Evolutionary conservation across 1,284 basidiomycete species (phyloP).

Genomic region (Cutaneotrichosporon sp.): DNA sequence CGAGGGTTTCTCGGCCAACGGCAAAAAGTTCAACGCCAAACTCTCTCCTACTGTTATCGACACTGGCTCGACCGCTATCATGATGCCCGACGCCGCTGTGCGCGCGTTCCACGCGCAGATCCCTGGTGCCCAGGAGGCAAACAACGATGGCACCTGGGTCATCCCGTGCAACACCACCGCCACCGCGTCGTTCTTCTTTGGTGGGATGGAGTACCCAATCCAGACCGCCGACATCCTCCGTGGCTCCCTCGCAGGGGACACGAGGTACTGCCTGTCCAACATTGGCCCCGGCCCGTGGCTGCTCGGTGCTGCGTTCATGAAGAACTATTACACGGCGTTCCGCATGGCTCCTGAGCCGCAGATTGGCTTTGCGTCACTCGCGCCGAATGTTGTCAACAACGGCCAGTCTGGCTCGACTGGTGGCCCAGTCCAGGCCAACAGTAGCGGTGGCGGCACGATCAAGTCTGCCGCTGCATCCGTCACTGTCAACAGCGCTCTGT

Average conservation of each 20-base stretch:
- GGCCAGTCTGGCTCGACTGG: constrained; percentile 4
- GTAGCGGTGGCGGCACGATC: not conserved
- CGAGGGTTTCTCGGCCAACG: constrained; percentile 53
- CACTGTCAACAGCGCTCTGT: not conserved
- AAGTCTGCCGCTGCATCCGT: not conserved
- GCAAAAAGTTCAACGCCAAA: constrained; percentile 23
- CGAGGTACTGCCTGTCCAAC: not conserved
- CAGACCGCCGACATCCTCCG: constrained; percentile 54
- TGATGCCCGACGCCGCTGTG: constrained; percentile 9
- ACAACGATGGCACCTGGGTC: constrained; percentile 54
- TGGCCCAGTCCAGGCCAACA: not conserved
- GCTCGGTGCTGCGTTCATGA: constrained; percentile 22
- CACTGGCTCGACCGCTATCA: constrained; percentile 14
- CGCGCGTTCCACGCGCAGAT: constrained; percentile 7
- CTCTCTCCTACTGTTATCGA: constrained; percentile 11
- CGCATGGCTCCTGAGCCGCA: constrained; percentile 7
- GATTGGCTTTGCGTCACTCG: constrained; percentile 26
- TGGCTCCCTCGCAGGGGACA: constrained; percentile 35
- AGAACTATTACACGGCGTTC: constrained; percentile 22
- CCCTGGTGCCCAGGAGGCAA: not conserved
- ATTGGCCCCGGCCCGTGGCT: constrained; percentile 26
- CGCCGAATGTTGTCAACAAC: constrained; percentile 1
- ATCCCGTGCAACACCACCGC: constrained; percentile 68
- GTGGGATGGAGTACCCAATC: constrained; percentile 7
- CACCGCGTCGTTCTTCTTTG: constrained; percentile 68